phyloP scores from a whole-genome alignment of 345 rosid genomes.

The Citrus mangshanensis region DNA sequence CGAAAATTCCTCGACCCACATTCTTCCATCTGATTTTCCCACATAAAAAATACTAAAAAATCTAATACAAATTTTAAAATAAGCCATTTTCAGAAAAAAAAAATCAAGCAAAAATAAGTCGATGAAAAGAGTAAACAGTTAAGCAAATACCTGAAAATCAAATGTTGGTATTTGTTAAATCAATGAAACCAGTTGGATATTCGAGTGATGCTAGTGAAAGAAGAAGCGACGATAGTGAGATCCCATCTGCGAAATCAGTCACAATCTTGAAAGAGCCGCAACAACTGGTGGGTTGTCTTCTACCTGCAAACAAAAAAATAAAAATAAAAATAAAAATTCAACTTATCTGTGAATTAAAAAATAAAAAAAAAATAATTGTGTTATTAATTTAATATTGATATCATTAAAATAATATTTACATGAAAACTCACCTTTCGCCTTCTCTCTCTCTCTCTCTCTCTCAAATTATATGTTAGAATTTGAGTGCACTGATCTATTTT shows the following conservation, averaged over 20 bases:
- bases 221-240: conserved; percentile 7
- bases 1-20: not conserved
- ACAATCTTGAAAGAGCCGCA: conserved; percentile 41
- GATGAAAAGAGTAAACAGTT: not conserved
- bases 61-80: not conserved
- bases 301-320: conserved; percentile 25
- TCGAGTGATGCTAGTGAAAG: not conserved
- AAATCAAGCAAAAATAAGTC: not conserved
- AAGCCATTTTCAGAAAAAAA: not conserved
- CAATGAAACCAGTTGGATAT: not conserved
- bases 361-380: not conserved
- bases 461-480: not conserved
- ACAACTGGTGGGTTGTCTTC: conserved; percentile 53
- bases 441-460: not conserved
- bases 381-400: not conserved
- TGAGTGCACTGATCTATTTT: not conserved
- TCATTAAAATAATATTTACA: not conserved
- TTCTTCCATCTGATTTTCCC: not conserved
- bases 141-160: conserved; percentile 8
- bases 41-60: not conserved
- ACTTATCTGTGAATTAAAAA: not conserved
- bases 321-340: not conserved
- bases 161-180: conserved; percentile 9
- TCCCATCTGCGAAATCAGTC: conserved; percentile 17
- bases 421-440: conserved; percentile 8